Base-by-base conservation (phyloP, 1,284 basidiomycete species). In the Pulveroboletus sp. region DNA sequence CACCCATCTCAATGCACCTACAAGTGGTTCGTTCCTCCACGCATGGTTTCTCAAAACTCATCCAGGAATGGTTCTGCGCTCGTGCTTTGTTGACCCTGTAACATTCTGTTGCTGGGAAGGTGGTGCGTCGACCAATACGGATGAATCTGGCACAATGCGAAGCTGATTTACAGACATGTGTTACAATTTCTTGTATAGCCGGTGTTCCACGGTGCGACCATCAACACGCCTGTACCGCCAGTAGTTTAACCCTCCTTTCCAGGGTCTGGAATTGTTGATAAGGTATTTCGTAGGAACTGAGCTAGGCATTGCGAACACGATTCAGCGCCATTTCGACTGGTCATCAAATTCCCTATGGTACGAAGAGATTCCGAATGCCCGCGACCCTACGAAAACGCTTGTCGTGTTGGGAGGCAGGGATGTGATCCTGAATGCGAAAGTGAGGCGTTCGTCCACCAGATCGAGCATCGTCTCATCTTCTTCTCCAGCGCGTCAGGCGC, bases 81-180 rank as follows among this genome's bases (percentile, higher is more conserved):
- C 86, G 15, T 92, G 90, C 65, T 94, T 96, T 66, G 86, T 94
- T 35, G 94, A 97, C 67, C 93, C 94, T 8, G 88, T 91, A 35
- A 84, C 84, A 1, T 95, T 96, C 73, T 93, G 90, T 70, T 84
- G 89, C 8, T 95, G 93, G 92, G 91, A 94, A 78, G 91, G 91
- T 53, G 86, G 87, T 87, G 64, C 57, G 79, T 71, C 11, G 32
- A 44, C 37, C 42, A n/a, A 21, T 36, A 16, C 29, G 19, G 17
- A 40, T 21, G 41, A 37, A 35, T 45, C 29, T 56, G 45, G 42
- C 21, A 37, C 57, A 50, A 40, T 51, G 45, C 12, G 40, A 49
- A 44, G 19, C n/a, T 26, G 17, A 48, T 12, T 60, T 56, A 54
- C 41, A 87, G 91, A 94, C 70, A 84, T 95, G 17, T 94, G 92